These are phyloP conservation scores for Coemansia sp. DNA, from an alignment of 192 early-diverging fungal genomes.

Conservation along the genomic window DNA sequence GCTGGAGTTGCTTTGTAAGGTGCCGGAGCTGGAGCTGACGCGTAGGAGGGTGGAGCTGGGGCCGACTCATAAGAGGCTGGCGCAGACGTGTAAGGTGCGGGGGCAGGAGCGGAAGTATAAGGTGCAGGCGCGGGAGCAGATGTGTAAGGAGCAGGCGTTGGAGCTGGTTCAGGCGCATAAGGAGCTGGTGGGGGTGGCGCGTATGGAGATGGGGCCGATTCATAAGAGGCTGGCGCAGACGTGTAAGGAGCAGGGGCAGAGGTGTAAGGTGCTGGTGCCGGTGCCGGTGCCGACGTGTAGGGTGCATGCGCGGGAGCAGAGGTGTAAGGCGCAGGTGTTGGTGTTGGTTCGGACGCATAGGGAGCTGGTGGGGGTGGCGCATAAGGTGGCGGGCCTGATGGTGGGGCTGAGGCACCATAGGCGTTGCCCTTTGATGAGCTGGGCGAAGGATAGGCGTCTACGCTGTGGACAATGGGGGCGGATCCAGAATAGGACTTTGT, in stretches of 20 bases:
- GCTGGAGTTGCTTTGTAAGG: conserved; percentile 6
- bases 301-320: not conserved
- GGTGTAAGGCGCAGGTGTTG: not conserved
- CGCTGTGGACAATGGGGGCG: not conserved
- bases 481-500: not conserved
- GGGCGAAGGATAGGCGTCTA: not conserved
- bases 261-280: not conserved
- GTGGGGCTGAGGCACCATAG: conserved; percentile 2
- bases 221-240: not conserved
- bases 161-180: not conserved
- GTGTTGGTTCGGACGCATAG: not conserved
- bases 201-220: not conserved
- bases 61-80: not conserved
- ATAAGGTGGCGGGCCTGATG: not conserved
- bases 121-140: not conserved
- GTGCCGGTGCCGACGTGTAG: not conserved
- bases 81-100: not conserved
- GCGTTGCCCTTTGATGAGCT: not conserved
- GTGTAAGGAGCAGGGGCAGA: not conserved
- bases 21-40: not conserved
- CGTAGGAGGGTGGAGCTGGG: not conserved
- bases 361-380: not conserved
- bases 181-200: not conserved
- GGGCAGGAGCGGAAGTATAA: not conserved
- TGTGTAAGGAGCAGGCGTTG: conserved; percentile 4